Base-by-base conservation (phyloP, 2,329 filamentous ascomycete species). In the Venturia carpophila region DNA sequence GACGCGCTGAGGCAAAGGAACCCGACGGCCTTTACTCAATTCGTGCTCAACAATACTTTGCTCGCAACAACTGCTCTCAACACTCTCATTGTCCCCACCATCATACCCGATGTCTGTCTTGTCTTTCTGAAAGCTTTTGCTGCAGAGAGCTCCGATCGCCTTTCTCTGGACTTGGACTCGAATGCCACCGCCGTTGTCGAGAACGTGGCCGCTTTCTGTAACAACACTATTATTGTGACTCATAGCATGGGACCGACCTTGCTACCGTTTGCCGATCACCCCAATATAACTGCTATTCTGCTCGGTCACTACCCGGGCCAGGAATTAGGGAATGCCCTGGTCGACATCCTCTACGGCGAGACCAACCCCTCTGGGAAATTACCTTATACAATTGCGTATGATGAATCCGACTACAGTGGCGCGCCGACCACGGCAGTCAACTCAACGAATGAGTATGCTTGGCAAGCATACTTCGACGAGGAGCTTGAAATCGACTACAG, bases 281-380 rank as follows among this genome's bases (percentile, higher is more conserved):
- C 73, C 10, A 77, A 75, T 49, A 72, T 78, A 27, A 72, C 74
- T n/a, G 75, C 75, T 42, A 71, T 78, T 2, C 71, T 78, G 1
- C 76, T 71, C 70, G 75, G 75, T 37, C 62, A 73, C 73, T 63
- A 63, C 52, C 61, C 92, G 0, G 91, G 92, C 1, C 86, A 96
- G 72, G 92, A 96, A 73, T 92, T 88, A 52, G 92, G 92, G 7
- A 88, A 90, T 67, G 90, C 92, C 0, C 80, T 97, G 6, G 84
- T 85, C 1, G 90, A 95, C 69, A 82, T 96, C 1, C 78, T 96
- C 1, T 90, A 93, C 66, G 92, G 92, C 10, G 83, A 88, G 27
- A 81, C 87, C 19, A 93, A 91, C 70, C 87, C 87, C 0, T 91
- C 85, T 62, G 92, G 92, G 19, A 87, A 89, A 65, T 78, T 97